Percentiles rank a stretch among this genome's conserved stretches.
Conservation (phyloP, 805 yeast genomes). For the Saturnispora hagleri region DNA sequence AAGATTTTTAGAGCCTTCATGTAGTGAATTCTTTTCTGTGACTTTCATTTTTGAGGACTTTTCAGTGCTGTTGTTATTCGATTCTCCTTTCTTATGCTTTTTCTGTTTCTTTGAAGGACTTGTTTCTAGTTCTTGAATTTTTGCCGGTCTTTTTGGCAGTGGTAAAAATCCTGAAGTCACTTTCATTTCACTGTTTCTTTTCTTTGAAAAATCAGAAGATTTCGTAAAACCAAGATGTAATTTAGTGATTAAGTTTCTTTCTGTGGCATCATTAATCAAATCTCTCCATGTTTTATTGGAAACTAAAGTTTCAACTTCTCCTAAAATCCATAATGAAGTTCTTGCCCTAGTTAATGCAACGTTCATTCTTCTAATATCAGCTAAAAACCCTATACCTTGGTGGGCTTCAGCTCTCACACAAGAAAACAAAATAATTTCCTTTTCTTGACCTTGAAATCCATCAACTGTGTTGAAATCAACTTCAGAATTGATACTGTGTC, state of each 20-base stretch:
- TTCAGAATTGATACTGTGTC: constrained; percentile 49
- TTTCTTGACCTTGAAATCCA: constrained; percentile 98
- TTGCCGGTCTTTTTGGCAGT: constrained; percentile 3
- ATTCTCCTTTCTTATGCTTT: background rate
- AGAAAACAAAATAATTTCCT: constrained; percentile 85
- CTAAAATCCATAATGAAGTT: constrained; percentile 86
- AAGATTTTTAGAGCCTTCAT: background rate
- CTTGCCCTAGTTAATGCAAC: constrained; percentile 94
- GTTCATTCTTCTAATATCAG: constrained; percentile 91
- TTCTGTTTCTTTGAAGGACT: background rate
- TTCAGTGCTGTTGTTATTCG: background rate
- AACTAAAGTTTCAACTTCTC: constrained; percentile 58
- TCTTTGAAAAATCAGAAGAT: background rate
- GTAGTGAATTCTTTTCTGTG: background rate
- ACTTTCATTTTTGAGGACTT: background rate
- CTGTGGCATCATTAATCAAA: constrained; percentile 55
- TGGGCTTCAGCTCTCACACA: constrained; percentile 84
- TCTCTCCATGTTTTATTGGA: constrained; percentile 66
- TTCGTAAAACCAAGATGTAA: constrained; percentile 23
- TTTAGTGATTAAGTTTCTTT: constrained; percentile 29
- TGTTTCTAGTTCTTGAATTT: background rate
- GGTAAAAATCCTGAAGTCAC: constrained; percentile 5
- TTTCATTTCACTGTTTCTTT: background rate
- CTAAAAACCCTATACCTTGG: constrained; percentile 74
- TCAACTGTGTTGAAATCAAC: constrained; percentile 93